Percentiles rank a stretch among this genome's conserved stretches.
Evolutionary conservation across 2,329 filamentous ascomycete genomes (phyloP).

Genomic region (Alternaria angustiovoidea): DNA sequence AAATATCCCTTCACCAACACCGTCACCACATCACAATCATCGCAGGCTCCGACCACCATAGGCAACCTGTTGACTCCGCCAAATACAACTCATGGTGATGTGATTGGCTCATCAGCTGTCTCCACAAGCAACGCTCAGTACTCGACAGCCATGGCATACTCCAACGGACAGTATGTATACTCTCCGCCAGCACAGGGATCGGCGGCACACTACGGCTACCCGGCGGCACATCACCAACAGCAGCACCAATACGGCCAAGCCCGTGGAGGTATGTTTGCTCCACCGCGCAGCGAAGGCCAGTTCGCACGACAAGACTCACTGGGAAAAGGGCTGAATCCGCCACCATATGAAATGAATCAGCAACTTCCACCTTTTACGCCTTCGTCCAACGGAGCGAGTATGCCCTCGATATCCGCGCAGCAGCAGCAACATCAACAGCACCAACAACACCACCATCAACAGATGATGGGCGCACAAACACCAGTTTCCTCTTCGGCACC

Average conservation of each 20-base stretch:
- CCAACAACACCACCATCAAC: constrained; percentile 32
- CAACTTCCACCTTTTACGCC: constrained; percentile 68
- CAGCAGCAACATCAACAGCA: constrained; percentile 34
- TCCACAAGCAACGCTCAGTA: constrained; percentile 65
- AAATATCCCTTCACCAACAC: constrained; percentile 59
- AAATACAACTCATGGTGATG: constrained; percentile 67
- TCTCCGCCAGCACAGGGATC: constrained; percentile 64
- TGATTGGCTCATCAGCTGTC: constrained; percentile 68
- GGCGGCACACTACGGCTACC: constrained; percentile 63
- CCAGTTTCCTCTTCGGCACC: constrained; percentile 50
- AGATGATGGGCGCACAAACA: constrained; percentile 59
- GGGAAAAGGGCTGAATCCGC: constrained; percentile 69
- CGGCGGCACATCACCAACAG: constrained; percentile 47
- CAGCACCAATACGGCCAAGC: constrained; percentile 45
- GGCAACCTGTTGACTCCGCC: constrained; percentile 70
- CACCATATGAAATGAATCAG: constrained; percentile 71
- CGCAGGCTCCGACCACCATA: constrained; percentile 56
- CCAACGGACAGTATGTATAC: constrained; percentile 69
- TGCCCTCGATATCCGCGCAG: constrained; percentile 56
- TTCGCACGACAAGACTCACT: constrained; percentile 67
- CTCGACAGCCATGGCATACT: constrained; percentile 66
- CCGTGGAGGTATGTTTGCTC: constrained; percentile 63
- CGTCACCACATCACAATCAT: constrained; percentile 54
- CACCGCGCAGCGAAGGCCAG: constrained; percentile 59
- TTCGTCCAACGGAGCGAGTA: constrained; percentile 60